These are phyloP conservation scores for Pestalotiopsis sp. DNA, from an alignment of 2,329 filamentous ascomycete genomes.

Conservation along the genomic window DNA sequence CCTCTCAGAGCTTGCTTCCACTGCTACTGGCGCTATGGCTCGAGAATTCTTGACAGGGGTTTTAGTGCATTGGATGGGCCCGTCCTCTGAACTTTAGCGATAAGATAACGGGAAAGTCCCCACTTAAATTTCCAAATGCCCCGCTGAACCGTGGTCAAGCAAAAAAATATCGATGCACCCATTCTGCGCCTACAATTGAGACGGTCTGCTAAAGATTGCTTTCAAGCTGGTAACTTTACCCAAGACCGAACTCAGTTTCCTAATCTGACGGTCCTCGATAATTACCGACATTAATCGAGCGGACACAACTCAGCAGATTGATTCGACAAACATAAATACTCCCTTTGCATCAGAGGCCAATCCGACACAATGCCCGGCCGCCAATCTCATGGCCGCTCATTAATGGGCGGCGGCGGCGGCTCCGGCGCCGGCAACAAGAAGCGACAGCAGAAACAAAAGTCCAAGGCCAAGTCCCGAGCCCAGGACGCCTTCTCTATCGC, in stretches of 20 bases:
- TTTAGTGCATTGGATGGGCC: neutral
- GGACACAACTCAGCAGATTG: neutral
- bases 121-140: conserved; percentile 9
- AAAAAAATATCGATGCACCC: conserved; percentile 27
- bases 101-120: neutral
- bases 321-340: neutral
- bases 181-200: conserved; percentile 6
- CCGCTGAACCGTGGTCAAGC: conserved; percentile 15
- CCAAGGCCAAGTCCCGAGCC: conserved; percentile 52
- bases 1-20: neutral
- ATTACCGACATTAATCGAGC: neutral
- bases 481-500: conserved; percentile 63
- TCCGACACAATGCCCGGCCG: conserved; percentile 54
- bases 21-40: neutral
- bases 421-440: conserved; percentile 35
- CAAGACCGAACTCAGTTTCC: neutral
- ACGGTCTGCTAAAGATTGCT: neutral
- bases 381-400: conserved; percentile 59
- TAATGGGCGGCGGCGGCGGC: conserved; percentile 36
- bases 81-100: neutral
- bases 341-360: neutral
- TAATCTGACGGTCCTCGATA: neutral
- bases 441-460: conserved; percentile 48
- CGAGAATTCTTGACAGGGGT: conserved; percentile 10
- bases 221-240: neutral